Evolutionary conservation across 2,329 filamentous ascomycete genomes (phyloP).

Genomic region (Ascochyta fabae): DNA sequence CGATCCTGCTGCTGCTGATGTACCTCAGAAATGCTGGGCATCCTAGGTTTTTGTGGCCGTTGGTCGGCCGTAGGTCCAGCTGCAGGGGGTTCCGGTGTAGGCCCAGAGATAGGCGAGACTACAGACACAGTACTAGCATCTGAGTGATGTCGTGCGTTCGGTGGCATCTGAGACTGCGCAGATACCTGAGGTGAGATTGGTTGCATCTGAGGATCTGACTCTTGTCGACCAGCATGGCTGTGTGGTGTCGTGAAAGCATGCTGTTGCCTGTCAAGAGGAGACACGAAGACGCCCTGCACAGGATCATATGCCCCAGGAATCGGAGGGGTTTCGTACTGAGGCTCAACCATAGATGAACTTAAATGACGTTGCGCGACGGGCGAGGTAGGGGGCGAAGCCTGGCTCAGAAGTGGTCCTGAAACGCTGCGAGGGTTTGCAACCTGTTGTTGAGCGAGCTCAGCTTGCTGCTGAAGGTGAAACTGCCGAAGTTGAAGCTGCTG

Average conservation of each 20-base stretch:
- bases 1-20: conserved; percentile 31
- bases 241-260: conserved; percentile 22
- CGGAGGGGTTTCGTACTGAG: conserved; percentile 45
- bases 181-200: conserved; percentile 44
- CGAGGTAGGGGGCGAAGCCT: conserved; percentile 16
- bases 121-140: conserved; percentile 38
- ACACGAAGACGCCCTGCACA: conserved; percentile 41
- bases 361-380: conserved; percentile 29
- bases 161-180: conserved; percentile 33
- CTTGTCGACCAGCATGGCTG: conserved; percentile 26
- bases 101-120: conserved; percentile 40
- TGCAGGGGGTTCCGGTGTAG: conserved; percentile 25
- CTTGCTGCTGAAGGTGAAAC: conserved; percentile 14
- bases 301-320: conserved; percentile 46
- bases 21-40: conserved; percentile 47
- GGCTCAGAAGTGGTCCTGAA: conserved; percentile 26
- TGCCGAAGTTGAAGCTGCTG: conserved; percentile 19
- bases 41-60: conserved; percentile 35
- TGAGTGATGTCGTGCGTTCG: conserved; percentile 34
- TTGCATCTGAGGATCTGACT: conserved; percentile 41
- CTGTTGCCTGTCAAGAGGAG: conserved; percentile 28
- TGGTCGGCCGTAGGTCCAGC: conserved; percentile 22
- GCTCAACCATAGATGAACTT: conserved; percentile 32
- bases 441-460: conserved; percentile 11
- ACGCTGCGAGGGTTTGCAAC: conserved; percentile 20